phyloP scores from a whole-genome alignment of 2,329 filamentous ascomycete genomes.

The Cladosporium oxysporum region DNA sequence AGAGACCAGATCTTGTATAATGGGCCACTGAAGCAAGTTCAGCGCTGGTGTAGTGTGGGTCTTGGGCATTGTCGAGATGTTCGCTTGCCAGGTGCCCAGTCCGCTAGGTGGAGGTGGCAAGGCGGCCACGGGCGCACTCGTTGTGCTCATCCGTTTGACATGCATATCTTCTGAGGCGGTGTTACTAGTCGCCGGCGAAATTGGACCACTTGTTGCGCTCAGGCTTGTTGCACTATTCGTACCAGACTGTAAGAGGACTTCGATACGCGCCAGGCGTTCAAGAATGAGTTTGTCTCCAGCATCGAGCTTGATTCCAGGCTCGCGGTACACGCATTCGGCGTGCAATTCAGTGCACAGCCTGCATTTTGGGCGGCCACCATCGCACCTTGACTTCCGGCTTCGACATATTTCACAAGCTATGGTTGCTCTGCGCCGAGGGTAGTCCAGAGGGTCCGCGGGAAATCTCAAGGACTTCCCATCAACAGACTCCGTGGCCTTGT shows the following conservation, averaged over 20 bases:
- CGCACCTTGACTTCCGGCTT: slow-evolving; percentile 37
- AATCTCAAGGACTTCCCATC: slow-evolving; percentile 15
- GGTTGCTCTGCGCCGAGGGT: slow-evolving; percentile 36
- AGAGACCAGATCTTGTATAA: slow-evolving; percentile 76
- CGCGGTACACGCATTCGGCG: slow-evolving; percentile 80
- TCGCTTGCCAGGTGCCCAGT: slow-evolving; percentile 72
- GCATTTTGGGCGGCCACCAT: slow-evolving; percentile 68
- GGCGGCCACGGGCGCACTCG: slow-evolving; percentile 39
- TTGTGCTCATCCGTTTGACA: slow-evolving; percentile 38
- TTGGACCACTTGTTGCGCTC: slow-evolving; percentile 27
- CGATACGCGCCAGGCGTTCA: slow-evolving; percentile 75
- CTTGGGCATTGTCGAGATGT: slow-evolving; percentile 85
- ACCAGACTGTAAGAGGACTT: slow-evolving; percentile 73
- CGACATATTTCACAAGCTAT: slow-evolving; percentile 40
- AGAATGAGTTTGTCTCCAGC: slow-evolving; percentile 84
- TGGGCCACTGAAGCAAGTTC: slow-evolving; percentile 76
- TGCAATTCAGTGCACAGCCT: slow-evolving; percentile 80
- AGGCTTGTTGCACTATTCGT: slow-evolving; percentile 40
- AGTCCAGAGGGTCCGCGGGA: slow-evolving; percentile 33
- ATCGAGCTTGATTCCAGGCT: slow-evolving; percentile 84
- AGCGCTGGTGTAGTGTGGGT: slow-evolving; percentile 78
- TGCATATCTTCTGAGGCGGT: slow-evolving; percentile 44
- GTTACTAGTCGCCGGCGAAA: slow-evolving; percentile 52
- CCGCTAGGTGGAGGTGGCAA: slow-evolving; percentile 52
- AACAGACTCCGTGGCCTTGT: slow-evolving; percentile 16